phyloP scores from a whole-genome alignment of 2,329 filamentous ascomycete species.

The Pseudocercospora eumusae region DNA sequence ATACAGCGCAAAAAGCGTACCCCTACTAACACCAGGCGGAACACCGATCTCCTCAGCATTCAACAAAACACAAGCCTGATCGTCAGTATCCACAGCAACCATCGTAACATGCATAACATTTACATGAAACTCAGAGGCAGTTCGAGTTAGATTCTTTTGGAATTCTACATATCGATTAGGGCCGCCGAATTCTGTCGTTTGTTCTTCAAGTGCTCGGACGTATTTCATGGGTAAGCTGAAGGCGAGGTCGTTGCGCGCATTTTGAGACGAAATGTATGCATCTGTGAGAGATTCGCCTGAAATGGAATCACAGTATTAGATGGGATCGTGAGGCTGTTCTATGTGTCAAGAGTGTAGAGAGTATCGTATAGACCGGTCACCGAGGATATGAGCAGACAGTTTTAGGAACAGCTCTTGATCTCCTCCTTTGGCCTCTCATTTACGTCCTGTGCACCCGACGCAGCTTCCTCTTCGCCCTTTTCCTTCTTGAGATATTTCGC shows the following conservation, averaged over 20 bases:
- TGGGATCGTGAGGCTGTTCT: background rate
- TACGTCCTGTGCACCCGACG: slow-evolving; percentile 7
- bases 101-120: background rate
- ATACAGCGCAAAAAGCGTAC: background rate
- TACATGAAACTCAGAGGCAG: background rate
- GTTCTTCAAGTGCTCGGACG: background rate
- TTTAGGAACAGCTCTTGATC: slow-evolving; percentile 16
- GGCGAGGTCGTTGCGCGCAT: background rate
- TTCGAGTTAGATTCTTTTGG: background rate
- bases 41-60: background rate
- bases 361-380: background rate
- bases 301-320: background rate
- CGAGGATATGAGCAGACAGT: background rate
- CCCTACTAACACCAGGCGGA: background rate
- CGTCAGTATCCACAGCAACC: background rate
- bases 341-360: background rate
- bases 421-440: slow-evolving; percentile 13
- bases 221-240: background rate
- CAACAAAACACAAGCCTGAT: background rate
- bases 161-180: background rate
- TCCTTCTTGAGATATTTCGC: slow-evolving; percentile 49
- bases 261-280: background rate
- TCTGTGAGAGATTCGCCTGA: background rate
- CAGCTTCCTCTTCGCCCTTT: slow-evolving; percentile 26
- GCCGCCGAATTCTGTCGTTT: background rate